Base-by-base conservation (phyloP, 371 early-diverging fungal species). In the Coemansia sp. region DNA sequence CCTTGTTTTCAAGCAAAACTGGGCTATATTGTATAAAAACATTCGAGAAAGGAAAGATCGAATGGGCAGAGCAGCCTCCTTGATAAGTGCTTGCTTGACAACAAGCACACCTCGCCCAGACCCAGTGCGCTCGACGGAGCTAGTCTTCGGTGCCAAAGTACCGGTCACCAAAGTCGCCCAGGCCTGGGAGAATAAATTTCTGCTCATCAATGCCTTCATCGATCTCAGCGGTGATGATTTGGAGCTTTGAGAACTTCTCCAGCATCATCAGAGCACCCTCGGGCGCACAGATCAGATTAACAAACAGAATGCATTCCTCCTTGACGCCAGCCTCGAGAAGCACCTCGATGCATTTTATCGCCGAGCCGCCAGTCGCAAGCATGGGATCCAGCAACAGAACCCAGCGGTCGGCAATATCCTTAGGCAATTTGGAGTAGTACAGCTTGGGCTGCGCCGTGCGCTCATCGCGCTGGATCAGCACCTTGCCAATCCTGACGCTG, bases 291-390 rank as follows among this genome's bases (percentile, higher is more conserved):
- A 93, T 83, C 72, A 92, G 80, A 77, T 92, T 92, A 77, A 92
- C 66, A 69, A 91, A 93, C 70, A 95, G 78, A 51, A 95, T 93
- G 30, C 84, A 82, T 39, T 92, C 91, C 76, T 94, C 91, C 38
- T 81, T 80, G n/a, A 95, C 96, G 45, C 90, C 90, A 66, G 90
- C 83, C 57, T 90, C 88, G 8, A 91, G 76, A 69, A 95, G 81
- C 2, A 91, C 92, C 81, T 94, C 88, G 35, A 94, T 87, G 35
- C 94, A 94, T 78, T 93, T 92, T 80, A 88, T 91, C 7, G 93
- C 94, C 31, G 93, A 91, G 35, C 94, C 94, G 39, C 96, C 96
- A 31, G 96, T 94, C n/a, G 94, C 96, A 86, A 95, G 86, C 95
- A 94, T 94, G 20, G 96, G 95, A 70, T 96, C 96, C 40, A 96